Percentiles rank a stretch among this genome's conserved stretches.
Conservation (phyloP, 2,329 filamentous ascomycete species). For the Arachnopeziza araneosa region DNA sequence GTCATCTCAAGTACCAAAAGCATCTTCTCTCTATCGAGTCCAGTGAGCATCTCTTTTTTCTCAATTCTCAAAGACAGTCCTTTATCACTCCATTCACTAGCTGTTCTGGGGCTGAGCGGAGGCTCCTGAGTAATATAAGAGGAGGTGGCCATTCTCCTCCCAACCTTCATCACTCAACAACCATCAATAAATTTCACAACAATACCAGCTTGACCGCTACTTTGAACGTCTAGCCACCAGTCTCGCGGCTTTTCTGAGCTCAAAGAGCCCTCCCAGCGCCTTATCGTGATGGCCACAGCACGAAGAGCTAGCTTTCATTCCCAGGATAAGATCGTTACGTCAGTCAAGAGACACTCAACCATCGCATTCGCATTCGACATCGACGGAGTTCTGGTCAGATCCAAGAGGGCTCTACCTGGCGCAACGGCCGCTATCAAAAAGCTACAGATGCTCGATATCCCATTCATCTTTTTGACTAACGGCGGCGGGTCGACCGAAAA, state of each 20-base stretch:
- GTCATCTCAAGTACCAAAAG: too few relatives aligned
- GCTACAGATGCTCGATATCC: constrained; percentile 68
- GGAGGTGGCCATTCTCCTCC: not conserved
- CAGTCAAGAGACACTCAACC: constrained; percentile 10
- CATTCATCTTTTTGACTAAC: constrained; percentile 71
- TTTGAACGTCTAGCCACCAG: not conserved
- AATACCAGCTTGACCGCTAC: not conserved
- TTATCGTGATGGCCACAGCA: not conserved
- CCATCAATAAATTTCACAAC: not conserved
- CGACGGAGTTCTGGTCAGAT: constrained; percentile 70
- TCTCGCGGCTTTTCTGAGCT: not conserved
- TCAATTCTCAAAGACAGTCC: not conserved
- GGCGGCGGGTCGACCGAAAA: constrained; percentile 66
- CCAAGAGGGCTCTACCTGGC: constrained; percentile 64
- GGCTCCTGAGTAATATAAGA: not conserved
- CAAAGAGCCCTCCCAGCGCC: not conserved
- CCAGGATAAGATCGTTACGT: not conserved
- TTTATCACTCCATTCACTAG: not conserved
- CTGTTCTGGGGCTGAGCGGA: not conserved
- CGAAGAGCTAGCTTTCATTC: not conserved
- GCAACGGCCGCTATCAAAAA: constrained; percentile 45
- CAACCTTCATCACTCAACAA: not conserved
- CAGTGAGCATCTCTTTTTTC: not conserved
- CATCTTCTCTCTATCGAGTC: too few relatives aligned
- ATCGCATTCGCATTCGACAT: constrained; percentile 80